Evolutionary conservation across 768 basidiomycete genomes (phyloP), one percentile per base, ranked within the genome.

Genomic region (Boletus coccyginus): DNA sequence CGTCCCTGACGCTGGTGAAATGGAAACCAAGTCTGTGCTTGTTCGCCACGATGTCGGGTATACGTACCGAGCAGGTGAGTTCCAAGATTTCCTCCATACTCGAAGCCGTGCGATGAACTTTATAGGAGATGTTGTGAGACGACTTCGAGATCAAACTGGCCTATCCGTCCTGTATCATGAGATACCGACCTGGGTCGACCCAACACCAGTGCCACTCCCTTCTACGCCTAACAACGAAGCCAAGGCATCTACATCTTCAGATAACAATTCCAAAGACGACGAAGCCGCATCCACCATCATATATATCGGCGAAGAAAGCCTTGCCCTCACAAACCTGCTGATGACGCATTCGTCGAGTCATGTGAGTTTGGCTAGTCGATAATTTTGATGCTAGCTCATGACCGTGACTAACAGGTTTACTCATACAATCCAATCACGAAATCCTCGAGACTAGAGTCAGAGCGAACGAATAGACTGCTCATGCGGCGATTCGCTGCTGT

Each of bases 401-500:
- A 55, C 27, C 0, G 11, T 19, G 13, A 41, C n/a, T 14, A 4
- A 49, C 32, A 96, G 91, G 78, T 97, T 10, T 86, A 85, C 67
- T 83, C 84, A 0, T 96, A 92, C 74, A 78, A 92, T 55, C 91
- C 95, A 0, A 52, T 65, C 5, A 75, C 78, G 0, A 66, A 73
- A 16, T 66, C 64, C 0, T 75, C 81, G 0, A 74, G 77, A 12
- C 66, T 87, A 16, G 85, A 92, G 59, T 92, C 90, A 0, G 71
- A 70, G 1, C 77, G 80, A 27, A 89, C 92, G 5, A 96, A 96
- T 62, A 84, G 78, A 50, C 74, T 97, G 6, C 81, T 98, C 14
- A 95, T 95, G 88, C 84, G 92, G 0, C 85, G 97, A 14, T 97
- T 98, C 58, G 90, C 86, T 3, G 76, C 82, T 1, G 82, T 98